Base-by-base conservation (phyloP, 139 green algal genomes). In the Desmodesmus armatus region DNA sequence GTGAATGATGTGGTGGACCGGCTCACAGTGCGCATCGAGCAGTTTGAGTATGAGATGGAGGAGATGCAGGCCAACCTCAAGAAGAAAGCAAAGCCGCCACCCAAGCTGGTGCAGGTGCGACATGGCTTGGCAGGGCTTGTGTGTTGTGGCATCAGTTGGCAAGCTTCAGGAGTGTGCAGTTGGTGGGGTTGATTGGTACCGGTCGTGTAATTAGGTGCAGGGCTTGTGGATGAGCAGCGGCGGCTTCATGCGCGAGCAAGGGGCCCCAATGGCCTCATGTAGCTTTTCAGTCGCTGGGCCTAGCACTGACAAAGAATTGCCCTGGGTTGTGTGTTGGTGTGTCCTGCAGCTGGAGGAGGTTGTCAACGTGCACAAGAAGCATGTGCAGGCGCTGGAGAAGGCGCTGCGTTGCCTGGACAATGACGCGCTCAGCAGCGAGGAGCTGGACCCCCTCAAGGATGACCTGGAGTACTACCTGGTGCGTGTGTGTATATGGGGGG, bases 381-480 rank as follows among this genome's bases (percentile, higher is more conserved):
- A 99, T 91, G 91, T 96, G 5, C 76, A 71, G 25, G 90, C 91
- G 66, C 80, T 96, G 40, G 94, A 96, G 88, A 92, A 96, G 87
- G 87, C 96, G 78, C 88, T 99, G 80, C 91, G 97, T n/a, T 95
- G 98, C 85, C 91, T 99, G 47, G 97, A 99, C 91, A 99, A 99
- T 87, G 97, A 99, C 79, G 94, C 93, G 70, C 88, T 97, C 29
- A 63, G 41, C 39, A 86, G 91, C 17, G 94, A 97, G 39, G 94
- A 97, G 66, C 88, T 98, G 27, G 89, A 94, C 49, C 85, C 93
- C 49, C 88, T 96, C 39, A 95, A 96, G 58, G 94, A 97, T 17
- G 88, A 98, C 47, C 87, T 98, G 73, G 97, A 99, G 23, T 93
- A 96, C 86, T 99, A 91, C 84, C 63, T 94, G 80, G 91, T 92